phyloP scores from a whole-genome alignment of 768 basidiomycete genomes.

The Phanerochaete carnosa region DNA sequence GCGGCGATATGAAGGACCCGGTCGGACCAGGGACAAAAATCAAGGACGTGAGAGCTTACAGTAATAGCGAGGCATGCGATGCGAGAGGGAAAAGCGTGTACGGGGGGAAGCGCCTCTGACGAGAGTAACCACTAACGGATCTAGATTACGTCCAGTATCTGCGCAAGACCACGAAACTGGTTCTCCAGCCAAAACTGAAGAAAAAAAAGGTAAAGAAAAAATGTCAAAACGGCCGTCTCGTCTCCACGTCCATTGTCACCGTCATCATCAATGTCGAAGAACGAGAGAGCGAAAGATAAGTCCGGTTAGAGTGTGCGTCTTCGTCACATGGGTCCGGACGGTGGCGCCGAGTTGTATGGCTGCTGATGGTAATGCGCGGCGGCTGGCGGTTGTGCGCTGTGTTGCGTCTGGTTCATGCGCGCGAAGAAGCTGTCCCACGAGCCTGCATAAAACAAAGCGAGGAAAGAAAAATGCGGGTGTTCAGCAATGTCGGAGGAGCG shows the following conservation, averaged over 20 bases:
- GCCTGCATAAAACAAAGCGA: conserved; percentile 37
- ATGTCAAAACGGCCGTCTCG: background rate
- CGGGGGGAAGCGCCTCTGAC: background rate
- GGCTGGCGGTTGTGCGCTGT: background rate
- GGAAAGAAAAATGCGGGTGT: background rate
- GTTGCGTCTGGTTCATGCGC: conserved; percentile 36
- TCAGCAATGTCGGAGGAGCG: background rate
- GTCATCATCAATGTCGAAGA: too few species aligned
- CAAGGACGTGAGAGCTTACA: too few species aligned
- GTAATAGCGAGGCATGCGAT: too few species aligned
- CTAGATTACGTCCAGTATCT: background rate
- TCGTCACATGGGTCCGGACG: background rate
- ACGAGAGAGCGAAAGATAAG: too few species aligned
- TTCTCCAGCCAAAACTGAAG: background rate
- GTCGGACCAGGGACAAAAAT: too few species aligned
- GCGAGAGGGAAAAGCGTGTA: too few species aligned
- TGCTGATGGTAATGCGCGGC: background rate
- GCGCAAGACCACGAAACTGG: background rate
- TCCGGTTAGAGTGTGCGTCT: too few species aligned
- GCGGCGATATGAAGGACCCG: too few species aligned
- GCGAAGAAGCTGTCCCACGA: conserved; percentile 85
- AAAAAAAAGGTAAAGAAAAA: too few species aligned
- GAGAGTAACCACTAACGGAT: conserved; percentile 5
- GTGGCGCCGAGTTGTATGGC: conserved; percentile 3
- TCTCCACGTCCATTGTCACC: too few species aligned